phyloP scores from a whole-genome alignment of 2,329 filamentous ascomycete species.

The Alternaria viburni region DNA sequence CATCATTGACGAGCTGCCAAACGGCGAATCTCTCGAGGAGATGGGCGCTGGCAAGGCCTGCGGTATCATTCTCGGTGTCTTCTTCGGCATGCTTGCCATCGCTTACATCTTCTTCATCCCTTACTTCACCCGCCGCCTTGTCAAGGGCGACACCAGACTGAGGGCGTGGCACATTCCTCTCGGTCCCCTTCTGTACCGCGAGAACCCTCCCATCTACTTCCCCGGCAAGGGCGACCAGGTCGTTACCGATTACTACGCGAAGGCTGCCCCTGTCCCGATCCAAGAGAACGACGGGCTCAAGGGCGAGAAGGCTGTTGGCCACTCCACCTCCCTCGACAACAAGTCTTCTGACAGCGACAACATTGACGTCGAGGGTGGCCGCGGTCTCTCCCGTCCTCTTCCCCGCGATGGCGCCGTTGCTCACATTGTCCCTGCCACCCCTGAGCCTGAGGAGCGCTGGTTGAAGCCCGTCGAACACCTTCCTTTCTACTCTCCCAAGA shows the following conservation, averaged over 20 bases:
- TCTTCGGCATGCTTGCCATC: constrained; percentile 28
- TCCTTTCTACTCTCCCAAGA: constrained; percentile 33
- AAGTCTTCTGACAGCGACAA: constrained; percentile 5
- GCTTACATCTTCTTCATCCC: constrained; percentile 39
- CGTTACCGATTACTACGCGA: constrained; percentile 52
- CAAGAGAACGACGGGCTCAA: constrained; percentile 11
- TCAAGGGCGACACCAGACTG: constrained; percentile 33
- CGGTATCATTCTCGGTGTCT: constrained; percentile 38
- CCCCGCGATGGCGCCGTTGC: constrained; percentile 4
- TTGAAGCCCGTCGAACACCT: constrained; percentile 46
- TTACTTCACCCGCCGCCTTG: constrained; percentile 36
- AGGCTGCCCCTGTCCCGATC: constrained; percentile 23
- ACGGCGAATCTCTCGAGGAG: constrained; percentile 35
- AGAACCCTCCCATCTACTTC: constrained; percentile 52
- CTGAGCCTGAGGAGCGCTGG: constrained; percentile 44
- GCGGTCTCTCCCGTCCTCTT: constrained; percentile 6
- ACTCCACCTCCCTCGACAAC: constrained; percentile 3
- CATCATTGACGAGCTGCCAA: constrained; percentile 60
- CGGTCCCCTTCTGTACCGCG: constrained; percentile 51
- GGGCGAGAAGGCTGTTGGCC: constrained; percentile 4
- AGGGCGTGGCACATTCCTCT: constrained; percentile 34
- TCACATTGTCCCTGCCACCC: constrained; percentile 8
- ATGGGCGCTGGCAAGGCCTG: constrained; percentile 38
- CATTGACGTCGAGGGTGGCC: constrained; percentile 6
- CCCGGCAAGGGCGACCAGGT: constrained; percentile 47